phyloP scores from a whole-genome alignment of 768 basidiomycete species.

The Harrya chromipes region DNA sequence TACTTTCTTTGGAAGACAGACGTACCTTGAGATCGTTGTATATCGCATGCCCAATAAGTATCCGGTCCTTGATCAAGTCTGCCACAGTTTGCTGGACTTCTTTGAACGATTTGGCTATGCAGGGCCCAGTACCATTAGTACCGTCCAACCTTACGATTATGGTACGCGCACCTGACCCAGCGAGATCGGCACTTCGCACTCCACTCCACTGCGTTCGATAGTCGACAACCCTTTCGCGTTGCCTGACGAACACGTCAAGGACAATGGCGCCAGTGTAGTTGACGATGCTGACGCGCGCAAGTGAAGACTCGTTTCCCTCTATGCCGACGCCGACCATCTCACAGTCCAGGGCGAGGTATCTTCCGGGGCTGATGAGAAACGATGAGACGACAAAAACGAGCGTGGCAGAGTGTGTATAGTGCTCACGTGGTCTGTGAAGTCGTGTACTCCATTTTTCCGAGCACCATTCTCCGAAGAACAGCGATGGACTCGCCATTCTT shows the following conservation, averaged over 20 bases:
- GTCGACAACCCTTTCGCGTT: slow-evolving; percentile 86
- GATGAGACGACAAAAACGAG: slow-evolving; percentile 1
- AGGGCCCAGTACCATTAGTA: not conserved
- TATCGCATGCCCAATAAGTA: slow-evolving; percentile 89
- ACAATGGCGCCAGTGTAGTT: slow-evolving; percentile 81
- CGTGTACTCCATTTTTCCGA: slow-evolving; percentile 42
- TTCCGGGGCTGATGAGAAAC: slow-evolving; percentile 49
- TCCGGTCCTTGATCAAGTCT: slow-evolving; percentile 68
- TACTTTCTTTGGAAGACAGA: not conserved
- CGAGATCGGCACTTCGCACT: slow-evolving; percentile 71
- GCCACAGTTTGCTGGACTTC: slow-evolving; percentile 79
- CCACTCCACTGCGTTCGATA: slow-evolving; percentile 92
- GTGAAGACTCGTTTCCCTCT: slow-evolving; percentile 75
- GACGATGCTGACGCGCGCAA: slow-evolving; percentile 87
- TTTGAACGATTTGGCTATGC: slow-evolving; percentile 68
- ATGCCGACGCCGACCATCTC: slow-evolving; percentile 97
- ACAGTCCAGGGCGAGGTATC: slow-evolving; percentile 85
- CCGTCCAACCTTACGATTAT: no score
- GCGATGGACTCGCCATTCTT: slow-evolving; percentile 50
- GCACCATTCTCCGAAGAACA: slow-evolving; percentile 50
- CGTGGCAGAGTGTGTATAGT: not conserved
- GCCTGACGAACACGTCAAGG: slow-evolving; percentile 83
- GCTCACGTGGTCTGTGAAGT: slow-evolving; percentile 46
- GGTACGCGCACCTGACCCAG: slow-evolving; percentile 45
- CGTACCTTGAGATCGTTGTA: slow-evolving; percentile 81